phyloP scores from a whole-genome alignment of 2,329 filamentous ascomycete species.

The Ilyonectria mors-panacis region DNA sequence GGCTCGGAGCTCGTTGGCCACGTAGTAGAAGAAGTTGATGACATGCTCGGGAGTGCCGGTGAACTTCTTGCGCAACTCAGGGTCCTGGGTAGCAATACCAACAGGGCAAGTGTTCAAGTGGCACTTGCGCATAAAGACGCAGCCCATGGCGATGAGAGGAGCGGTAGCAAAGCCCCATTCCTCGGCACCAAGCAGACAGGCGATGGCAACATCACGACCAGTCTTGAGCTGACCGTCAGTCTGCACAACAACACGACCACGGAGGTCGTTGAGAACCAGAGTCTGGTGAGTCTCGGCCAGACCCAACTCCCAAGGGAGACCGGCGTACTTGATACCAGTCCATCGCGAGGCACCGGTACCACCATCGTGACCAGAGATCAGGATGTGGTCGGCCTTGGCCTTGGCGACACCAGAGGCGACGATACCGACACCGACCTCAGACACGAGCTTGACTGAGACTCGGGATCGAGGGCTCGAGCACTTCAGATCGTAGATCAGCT shows the following conservation, averaged over 20 bases:
- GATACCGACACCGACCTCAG: conserved; percentile 96
- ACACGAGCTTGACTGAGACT: conserved; percentile 97
- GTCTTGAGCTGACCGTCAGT: conserved; percentile 96
- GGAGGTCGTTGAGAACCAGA: conserved; percentile 93
- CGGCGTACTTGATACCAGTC: conserved; percentile 99
- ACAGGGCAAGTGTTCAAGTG: conserved; percentile 86
- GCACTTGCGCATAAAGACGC: conserved; percentile 93
- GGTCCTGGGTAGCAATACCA: conserved; percentile 95
- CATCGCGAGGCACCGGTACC: conserved; percentile 96
- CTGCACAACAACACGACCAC: conserved; percentile 95
- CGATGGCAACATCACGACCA: conserved; percentile 93
- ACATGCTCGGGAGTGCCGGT: conserved; percentile 93
- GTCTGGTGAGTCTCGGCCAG: conserved; percentile 98
- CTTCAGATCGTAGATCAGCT: conserved; percentile 97
- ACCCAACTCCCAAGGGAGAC: conserved; percentile 96
- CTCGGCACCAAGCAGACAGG: conserved; percentile 95
- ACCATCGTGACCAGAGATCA: conserved; percentile 97
- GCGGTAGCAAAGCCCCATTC: conserved; percentile 98
- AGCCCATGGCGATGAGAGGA: conserved; percentile 96
- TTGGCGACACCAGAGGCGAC: conserved; percentile 98
- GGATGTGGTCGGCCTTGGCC: conserved; percentile 95
- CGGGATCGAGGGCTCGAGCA: conserved; percentile 93
- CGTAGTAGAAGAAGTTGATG: conserved; percentile 99
- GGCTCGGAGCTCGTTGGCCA: conserved; percentile 94
- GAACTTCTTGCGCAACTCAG: conserved; percentile 95